These are phyloP conservation scores for Physcomitrium patens DNA, from an alignment of 225 moss, liverwort and hornwort genomes.

Conservation along the genomic window DNA sequence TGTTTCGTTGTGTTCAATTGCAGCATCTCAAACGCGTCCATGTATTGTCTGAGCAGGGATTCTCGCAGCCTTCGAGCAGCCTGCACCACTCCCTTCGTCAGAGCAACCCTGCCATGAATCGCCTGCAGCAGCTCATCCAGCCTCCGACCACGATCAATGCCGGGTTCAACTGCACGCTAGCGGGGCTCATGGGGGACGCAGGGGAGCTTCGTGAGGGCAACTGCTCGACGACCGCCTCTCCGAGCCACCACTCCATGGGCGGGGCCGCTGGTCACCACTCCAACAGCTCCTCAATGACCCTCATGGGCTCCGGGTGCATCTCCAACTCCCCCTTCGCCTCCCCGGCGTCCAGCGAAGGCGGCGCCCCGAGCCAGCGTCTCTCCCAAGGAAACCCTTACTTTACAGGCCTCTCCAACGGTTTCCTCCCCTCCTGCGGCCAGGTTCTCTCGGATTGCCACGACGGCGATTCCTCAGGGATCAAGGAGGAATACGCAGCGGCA, in stretches of 20 bases:
- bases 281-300: conserved; percentile 98
- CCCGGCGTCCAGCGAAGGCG: conserved; percentile 94
- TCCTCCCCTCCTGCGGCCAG: conserved; percentile 49
- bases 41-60: conserved; percentile 48
- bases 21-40: neutral
- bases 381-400: conserved; percentile 72
- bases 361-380: conserved; percentile 67
- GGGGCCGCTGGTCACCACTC: conserved; percentile 80
- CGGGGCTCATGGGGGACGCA: conserved; percentile 75
- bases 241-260: conserved; percentile 74
- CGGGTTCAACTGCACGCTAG: conserved; percentile 88
- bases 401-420: conserved; percentile 71
- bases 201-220: conserved; percentile 94
- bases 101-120: conserved; percentile 56
- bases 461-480: conserved; percentile 61
- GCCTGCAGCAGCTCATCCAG: conserved; percentile 71
- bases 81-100: conserved; percentile 82
- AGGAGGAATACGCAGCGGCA: conserved; percentile 64
- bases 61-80: conserved; percentile 90
- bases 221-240: conserved; percentile 97
- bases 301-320: conserved; percentile 82
- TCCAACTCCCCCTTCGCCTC: conserved; percentile 83
- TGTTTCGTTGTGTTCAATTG: too few relatives aligned
- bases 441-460: conserved; percentile 58
- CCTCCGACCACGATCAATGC: conserved; percentile 61